These are phyloP conservation scores for Aspergillus glaucus DNA, from an alignment of 2,329 filamentous ascomycete genomes.

Conservation along the genomic window DNA sequence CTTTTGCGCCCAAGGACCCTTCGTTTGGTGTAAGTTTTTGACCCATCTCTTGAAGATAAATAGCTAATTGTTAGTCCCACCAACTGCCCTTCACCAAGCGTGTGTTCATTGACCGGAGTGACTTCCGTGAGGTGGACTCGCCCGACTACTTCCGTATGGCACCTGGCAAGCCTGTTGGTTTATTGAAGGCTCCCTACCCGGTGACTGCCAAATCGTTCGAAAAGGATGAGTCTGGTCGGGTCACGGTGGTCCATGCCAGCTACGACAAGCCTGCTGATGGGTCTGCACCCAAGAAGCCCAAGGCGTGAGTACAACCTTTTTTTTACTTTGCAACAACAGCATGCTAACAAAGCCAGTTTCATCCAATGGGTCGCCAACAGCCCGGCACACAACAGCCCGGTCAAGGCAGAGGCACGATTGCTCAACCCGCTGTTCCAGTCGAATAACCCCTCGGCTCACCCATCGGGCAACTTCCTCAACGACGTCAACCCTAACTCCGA, in stretches of 20 bases:
- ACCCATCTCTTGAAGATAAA: not conserved
- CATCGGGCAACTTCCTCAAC: constrained; percentile 67
- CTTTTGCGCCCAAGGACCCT: constrained; percentile 74
- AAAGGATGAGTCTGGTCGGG: constrained; percentile 58
- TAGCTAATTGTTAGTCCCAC: constrained; percentile 32
- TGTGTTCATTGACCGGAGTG: constrained; percentile 76
- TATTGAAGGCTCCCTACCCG: constrained; percentile 64
- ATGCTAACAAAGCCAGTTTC: constrained; percentile 30
- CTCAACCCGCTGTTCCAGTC: constrained; percentile 82
- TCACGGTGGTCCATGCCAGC: constrained; percentile 60
- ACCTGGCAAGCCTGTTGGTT: constrained; percentile 66
- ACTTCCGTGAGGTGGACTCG: constrained; percentile 68
- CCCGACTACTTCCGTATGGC: constrained; percentile 73
- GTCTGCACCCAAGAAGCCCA: constrained; percentile 57
- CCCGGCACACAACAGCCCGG: constrained; percentile 53
- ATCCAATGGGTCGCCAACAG: constrained; percentile 85
- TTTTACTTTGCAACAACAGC: not conserved
- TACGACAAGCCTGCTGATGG: constrained; percentile 62
- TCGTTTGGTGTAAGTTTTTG: constrained; percentile 31
- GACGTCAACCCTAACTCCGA: constrained; percentile 83
- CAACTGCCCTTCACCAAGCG: constrained; percentile 63
- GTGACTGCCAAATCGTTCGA: constrained; percentile 63
- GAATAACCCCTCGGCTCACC: constrained; percentile 69
- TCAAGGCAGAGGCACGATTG: constrained; percentile 66
- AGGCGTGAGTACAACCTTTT: constrained; percentile 51